Base-by-base conservation (phyloP, 495 filamentous ascomycete species). In the Mytilinidion resinicola region DNA sequence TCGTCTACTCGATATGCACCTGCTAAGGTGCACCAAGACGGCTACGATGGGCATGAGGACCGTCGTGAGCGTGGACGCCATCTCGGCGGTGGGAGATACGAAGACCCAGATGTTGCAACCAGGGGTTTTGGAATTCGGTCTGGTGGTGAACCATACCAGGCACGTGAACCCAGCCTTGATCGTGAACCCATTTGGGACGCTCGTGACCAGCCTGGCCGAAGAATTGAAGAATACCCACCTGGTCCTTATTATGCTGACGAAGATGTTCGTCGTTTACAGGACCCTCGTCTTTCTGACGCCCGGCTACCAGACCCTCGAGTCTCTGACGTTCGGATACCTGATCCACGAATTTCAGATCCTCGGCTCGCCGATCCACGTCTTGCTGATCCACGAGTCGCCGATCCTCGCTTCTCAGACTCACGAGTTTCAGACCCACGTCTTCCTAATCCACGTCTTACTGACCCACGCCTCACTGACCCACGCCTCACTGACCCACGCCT, bases 51-150 rank as follows among this genome's bases (percentile, higher is more conserved):
- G 9, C 55, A 64, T 15, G 63, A 66, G 10, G 58, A 65, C 12
- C 62, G 61, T 7, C 52, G 69, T 37, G 68, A 63, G 11, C 37
- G 60, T 20, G 67, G 66, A 42, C 57, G 69, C 3, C 53, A 67
- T 37, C 17, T 21, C 49, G 59, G 62, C 11, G 57, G 56, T 0
- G 46, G 66, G 20, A 57, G 62, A 11, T 66, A 56, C 41, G 62
- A 63, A 30, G 71, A 74, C 53, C 30, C 49, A 9, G 62, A 64
- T 34, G 66, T 72, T 19, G 60, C 59, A 47, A 56, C 54, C 9
- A 65, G 72, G n/a, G 72, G 72, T 46, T 75, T 75, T 53, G 72
- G 72, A 43, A 73, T 75, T 44, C 53, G 65, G 10, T 35, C 62
- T 35, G 67, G 63, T 48, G 38, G 61, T 34, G 64, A 70, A 34